These are phyloP conservation scores for Nemophila menziesii DNA, from an alignment of 257 asterid genomes.

Conservation along the genomic window DNA sequence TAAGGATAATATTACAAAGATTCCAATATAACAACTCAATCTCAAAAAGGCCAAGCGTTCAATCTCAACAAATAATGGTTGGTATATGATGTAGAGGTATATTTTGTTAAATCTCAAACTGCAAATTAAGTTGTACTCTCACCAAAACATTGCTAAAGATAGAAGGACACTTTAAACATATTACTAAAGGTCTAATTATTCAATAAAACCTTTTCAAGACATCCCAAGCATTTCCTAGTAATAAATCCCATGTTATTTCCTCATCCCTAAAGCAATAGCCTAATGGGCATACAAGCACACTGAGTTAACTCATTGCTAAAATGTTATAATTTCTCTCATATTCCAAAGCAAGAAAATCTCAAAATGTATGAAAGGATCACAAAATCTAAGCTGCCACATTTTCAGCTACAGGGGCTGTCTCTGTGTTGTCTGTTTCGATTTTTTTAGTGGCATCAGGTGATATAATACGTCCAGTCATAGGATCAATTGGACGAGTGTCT, in stretches of 20 bases:
- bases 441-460: conserved; percentile 17
- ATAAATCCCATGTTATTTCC: background rate
- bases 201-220: too few relatives aligned
- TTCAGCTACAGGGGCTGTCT: conserved; percentile 11
- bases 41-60: too few relatives aligned
- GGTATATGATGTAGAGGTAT: too few relatives aligned
- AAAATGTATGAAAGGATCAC: background rate
- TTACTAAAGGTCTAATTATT: too few relatives aligned
- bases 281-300: background rate
- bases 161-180: too few relatives aligned
- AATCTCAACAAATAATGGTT: too few relatives aligned
- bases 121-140: too few relatives aligned
- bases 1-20: too few relatives aligned
- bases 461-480: conserved; percentile 62
- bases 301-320: background rate
- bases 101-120: too few relatives aligned
- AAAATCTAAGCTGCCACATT: background rate
- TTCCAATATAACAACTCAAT: too few relatives aligned
- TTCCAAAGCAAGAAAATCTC: background rate
- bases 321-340: background rate
- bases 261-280: background rate
- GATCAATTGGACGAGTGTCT: conserved; percentile 63
- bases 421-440: conserved; percentile 3
- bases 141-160: too few relatives aligned
- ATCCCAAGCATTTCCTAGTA: too few relatives aligned